Base-by-base conservation (phyloP, 2,329 filamentous ascomycete species). In the Fusarium sp. region DNA sequence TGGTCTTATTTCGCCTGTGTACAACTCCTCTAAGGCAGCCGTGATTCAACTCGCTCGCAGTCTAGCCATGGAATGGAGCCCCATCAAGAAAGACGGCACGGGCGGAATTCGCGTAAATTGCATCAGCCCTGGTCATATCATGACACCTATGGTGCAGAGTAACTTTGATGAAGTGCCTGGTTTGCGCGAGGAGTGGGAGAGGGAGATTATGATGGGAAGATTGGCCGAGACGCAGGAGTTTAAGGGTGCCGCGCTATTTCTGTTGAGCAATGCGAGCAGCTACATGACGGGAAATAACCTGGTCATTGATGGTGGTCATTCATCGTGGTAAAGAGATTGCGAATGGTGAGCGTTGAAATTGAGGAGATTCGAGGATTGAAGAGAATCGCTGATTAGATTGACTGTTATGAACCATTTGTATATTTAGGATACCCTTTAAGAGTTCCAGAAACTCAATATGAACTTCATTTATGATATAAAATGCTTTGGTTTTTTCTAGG, bases 191-290 rank as follows among this genome's bases (percentile, higher is more conserved):
- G 86, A 90, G 64, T 97, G 94, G 94, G 89, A 92, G 17, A 91
- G 87, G 74, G 90, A 95, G 80, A 97, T 97, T 79, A 97, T 97
- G 93, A 84, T 97, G 56, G 89, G 87, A 18, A 85, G 89, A 24
- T 82, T 94, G 66, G 91, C 90, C 75, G 81, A 80, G 33, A 91
- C 91, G 0, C 83, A 90, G 49, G 91, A 94, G 78, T 93, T 92
- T 78, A 87, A 90, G 48, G 91, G 91, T 6, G 90, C 91, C 2
- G 90, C 90, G 5, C 85, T 94, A 62, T 93, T 92, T 82, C 83
- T 94, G 36, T 88, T 91, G 33, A 91, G 88, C 17, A 91, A 93
- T 71, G 88, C 91, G 14, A 90, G 87, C 40, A 83, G 84, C 66
- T 95, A 92, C 82, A 92, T 94, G 90, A 94, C 92, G 20, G 92